Evolutionary conservation across 257 asterid species (phyloP), one percentile per base, ranked within the genome.

Genomic region (Solanum chilense): DNA sequence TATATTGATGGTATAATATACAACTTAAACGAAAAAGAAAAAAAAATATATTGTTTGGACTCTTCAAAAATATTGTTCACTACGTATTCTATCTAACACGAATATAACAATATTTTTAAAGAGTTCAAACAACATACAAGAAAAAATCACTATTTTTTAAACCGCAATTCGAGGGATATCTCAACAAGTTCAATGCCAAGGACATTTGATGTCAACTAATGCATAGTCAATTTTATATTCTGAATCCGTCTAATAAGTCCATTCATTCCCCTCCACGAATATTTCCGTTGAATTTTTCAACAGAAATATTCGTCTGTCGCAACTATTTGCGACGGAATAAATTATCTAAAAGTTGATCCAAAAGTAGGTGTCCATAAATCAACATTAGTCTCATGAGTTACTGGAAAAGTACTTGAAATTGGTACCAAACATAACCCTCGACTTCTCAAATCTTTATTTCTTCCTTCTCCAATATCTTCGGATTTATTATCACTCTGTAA

Each of bases 371-470:
- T 94, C 98, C 98, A 95, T 47, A 93, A 95, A 92, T 95, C 96
- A 14, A 95, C 94, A 69, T 92, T 93, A 20, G 92, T 93, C 39
- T 95, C 96, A 90, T 91, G 92, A 87, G 94, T 98, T 39, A 94
- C 94, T 62, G 94, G 95, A 64, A 94, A 87, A 41, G 95, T 95
- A 91, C 96, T 93, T 13, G 97, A 93, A 85, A 94, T 82, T 39
- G 98, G 98, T 84, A 95, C 98, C 11, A 94, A 90, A 91, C 98
- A 95, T 87, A 95, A 76, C 74, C 98, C 98, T 91, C 93, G 91
- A 88, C 93, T 91, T 94, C 92, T 92, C 75, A 95, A 85, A 83
- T 92, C 89, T 89, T 92, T 60, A 85, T 21, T 81, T 90, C 93
- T 87, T 91, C 93, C 56, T 87, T 64, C 35, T 25, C 12, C 18